phyloP scores from a whole-genome alignment of 2,329 filamentous ascomycete genomes.

The Metarhizium guizhouense region DNA sequence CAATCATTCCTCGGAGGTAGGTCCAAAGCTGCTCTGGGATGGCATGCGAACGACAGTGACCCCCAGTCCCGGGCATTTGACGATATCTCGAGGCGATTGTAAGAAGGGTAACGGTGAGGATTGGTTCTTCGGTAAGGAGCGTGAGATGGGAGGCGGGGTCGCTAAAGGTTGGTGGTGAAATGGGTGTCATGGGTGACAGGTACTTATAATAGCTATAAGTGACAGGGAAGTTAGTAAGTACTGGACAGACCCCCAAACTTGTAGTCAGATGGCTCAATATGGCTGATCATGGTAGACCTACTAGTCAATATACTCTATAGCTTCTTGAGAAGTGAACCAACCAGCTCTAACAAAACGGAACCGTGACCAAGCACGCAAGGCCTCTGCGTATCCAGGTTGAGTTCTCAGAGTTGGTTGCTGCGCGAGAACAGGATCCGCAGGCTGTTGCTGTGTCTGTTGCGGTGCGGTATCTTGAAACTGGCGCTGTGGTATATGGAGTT shows the following conservation, averaged over 20 bases:
- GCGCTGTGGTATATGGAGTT: constrained; percentile 1
- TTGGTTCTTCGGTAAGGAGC: constrained; percentile 82
- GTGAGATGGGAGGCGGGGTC: constrained; percentile 71
- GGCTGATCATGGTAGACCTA: constrained; percentile 30
- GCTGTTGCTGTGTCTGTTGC: constrained; percentile 15
- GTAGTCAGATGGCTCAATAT: not conserved
- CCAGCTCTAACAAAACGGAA: constrained; percentile 94
- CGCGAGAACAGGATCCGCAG: constrained; percentile 37
- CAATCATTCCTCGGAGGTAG: constrained; percentile 89
- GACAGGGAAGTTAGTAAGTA: not conserved
- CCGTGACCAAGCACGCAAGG: constrained; percentile 78
- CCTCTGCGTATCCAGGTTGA: constrained; percentile 54
- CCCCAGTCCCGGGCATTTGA: constrained; percentile 68
- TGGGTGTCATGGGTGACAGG: constrained; percentile 84
- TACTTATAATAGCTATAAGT: constrained; percentile 71
- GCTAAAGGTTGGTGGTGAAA: constrained; percentile 84
- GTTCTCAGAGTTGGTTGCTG: constrained; percentile 33
- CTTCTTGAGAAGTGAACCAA: constrained; percentile 92
- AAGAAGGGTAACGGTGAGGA: constrained; percentile 82
- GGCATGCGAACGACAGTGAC: constrained; percentile 73
- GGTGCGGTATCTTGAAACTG: not conserved
- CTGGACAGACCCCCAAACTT: not conserved
- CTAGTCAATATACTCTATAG: constrained; percentile 91
- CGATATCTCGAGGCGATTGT: constrained; percentile 87
- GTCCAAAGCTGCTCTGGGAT: constrained; percentile 96